Base-by-base conservation (phyloP, 176 grass and related monocot genomes). In the Zoysia japonica region DNA sequence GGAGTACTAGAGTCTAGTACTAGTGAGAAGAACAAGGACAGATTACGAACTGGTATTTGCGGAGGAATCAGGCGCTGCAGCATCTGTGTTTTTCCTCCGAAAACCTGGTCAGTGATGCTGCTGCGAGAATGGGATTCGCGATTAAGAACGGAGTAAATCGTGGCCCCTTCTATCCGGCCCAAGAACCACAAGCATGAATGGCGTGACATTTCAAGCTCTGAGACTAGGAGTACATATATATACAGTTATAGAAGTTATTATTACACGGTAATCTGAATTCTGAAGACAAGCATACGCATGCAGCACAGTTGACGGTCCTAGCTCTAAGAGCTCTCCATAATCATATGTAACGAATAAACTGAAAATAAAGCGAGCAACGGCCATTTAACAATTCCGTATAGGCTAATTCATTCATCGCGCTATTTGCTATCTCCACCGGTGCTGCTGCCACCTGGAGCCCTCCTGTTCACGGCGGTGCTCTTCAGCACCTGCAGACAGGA, bases 391-490 rank as follows among this genome's bases (percentile, higher is more conserved):
- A n/a, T 59, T 59, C 17, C n/a, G 28, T 28, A 28, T 19, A 60
- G 56, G 56, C 19, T n/a, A 20, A 60, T 10, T 60, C n/a, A 9
- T 9, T 0, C 56, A 60, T 7, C 6, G 10, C 66, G 10, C 65
- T 88, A 90, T 38, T 79, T 70, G 53, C 78, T 83, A 15, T 97
- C 91, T 68, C 94, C 87, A 52, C 79, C 90, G 37, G 74, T 62
- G 71, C 50, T 82, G 73, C 94, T 72, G 48, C 85, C 77, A 40
- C 85, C 73, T 12, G 94, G 74, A 46, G 89, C 94, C 85, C 89
- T 94, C 74, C 80, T 90, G 78, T 87, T 92, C 11, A 88, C 91
- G 0, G 94, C 94, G 13, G 94, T 97, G 83, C 94, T 97, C 79
- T 97, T 97, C 80, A 97, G 75, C 49, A 97, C 83, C 93, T 97